Base-by-base conservation (phyloP, 805 yeast species). In the Metschnikowia corniflorae region DNA sequence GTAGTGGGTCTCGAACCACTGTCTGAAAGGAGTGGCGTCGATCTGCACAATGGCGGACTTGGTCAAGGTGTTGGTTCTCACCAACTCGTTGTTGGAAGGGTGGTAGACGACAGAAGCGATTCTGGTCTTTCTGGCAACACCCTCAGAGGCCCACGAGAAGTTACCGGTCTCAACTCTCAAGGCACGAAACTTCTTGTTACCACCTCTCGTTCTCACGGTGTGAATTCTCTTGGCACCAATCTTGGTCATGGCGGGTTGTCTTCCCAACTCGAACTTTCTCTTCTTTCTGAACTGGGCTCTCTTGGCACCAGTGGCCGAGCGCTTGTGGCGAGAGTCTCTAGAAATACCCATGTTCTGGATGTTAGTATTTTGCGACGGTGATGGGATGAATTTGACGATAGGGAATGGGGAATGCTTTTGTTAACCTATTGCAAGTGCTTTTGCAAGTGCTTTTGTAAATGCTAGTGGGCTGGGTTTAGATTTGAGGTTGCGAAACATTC, bases 281-380 rank as follows among this genome's bases (percentile, higher is more conserved):
- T 91, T 91, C 91, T 91, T 91, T 87, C 97, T 91, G 95, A 82
- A 86, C 77, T 88, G 95, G 75, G 97, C 97, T 77, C 97, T 88
- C 78, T 88, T 89, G 72, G 98, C 98, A 85, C 98, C 98, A 69
- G 98, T 89, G 75, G 94, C 95, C 65, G 97, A 77, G 77, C 98
- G 94, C 86, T 91, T 91, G 89, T 93, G 98, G 79, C 97, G 96
- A 75, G 98, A 91, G 82, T 93, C 97, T 82, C 98, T 91, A 76
- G 97, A 88, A 85, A 91, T 91, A 89, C 98, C 97, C 98, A 91
- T 91, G 73, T 72, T 84, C 43, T 37, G 33, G 23, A 14, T 33
- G 49, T 45, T 45, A 45, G 49, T 45, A 45, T 31, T 10, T 21
- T 21, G 24, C 12, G 24, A 21, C 12, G 24, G 24, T 20, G 23